A percentile compares a stretch with the other conserved stretches of the same genome.
These are phyloP conservation scores for Pseudocercospora eumusae DNA, from an alignment of 2,329 filamentous ascomycete genomes.

Conservation along the genomic window DNA sequence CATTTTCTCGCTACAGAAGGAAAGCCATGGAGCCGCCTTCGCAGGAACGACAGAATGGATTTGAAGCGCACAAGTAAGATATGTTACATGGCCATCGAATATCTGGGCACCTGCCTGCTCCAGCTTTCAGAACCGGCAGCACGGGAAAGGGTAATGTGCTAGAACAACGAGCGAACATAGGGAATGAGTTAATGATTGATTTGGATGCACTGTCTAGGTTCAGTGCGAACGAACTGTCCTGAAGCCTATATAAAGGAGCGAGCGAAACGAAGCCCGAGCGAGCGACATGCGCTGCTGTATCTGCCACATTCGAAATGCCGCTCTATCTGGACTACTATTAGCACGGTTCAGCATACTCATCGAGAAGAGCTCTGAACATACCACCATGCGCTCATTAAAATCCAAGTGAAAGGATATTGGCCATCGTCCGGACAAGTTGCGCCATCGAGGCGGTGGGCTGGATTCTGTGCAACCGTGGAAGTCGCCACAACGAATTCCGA, in stretches of 20 bases:
- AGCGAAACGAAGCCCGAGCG: background rate
- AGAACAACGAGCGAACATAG: background rate
- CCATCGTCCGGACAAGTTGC: background rate
- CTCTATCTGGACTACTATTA: background rate
- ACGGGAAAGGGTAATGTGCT: background rate
- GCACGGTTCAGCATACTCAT: background rate
- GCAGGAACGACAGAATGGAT: background rate
- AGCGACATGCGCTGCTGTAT: conserved; percentile 1
- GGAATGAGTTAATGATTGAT: background rate
- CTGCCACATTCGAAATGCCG: background rate
- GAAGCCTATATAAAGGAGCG: background rate
- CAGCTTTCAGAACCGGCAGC: background rate
- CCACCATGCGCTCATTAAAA: background rate
- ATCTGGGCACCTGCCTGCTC: background rate
- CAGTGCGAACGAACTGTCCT: background rate
- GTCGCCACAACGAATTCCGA: background rate
- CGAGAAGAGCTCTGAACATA: background rate
- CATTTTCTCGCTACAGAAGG: background rate
- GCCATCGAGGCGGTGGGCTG: background rate
- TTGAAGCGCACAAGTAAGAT: background rate
- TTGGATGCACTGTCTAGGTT: background rate
- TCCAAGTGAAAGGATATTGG: background rate
- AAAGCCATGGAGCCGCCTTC: background rate
- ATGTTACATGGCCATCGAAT: background rate
- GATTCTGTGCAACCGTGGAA: background rate